These are phyloP conservation scores for Cordyceps pruinosa DNA, from an alignment of 2,329 filamentous ascomycete species.

Conservation along the genomic window DNA sequence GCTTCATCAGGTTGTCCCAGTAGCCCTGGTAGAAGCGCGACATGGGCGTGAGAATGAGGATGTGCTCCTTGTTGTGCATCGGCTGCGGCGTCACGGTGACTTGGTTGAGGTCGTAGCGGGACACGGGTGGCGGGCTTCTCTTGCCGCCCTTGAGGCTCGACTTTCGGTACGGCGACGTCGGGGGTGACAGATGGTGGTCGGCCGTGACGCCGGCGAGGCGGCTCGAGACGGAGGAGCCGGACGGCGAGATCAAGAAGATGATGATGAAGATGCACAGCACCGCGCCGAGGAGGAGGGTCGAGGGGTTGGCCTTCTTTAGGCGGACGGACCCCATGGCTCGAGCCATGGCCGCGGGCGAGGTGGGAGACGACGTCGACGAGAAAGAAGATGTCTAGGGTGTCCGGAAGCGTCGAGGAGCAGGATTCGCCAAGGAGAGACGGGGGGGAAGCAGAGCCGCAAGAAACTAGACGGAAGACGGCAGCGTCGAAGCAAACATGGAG, in stretches of 20 bases:
- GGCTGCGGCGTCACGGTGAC: slow-evolving; percentile 76
- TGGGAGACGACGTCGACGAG: no score
- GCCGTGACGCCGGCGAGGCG: slow-evolving; percentile 40
- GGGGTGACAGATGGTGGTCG: slow-evolving; percentile 37
- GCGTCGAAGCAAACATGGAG: not conserved
- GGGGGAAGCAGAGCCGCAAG: not conserved
- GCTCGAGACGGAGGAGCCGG: slow-evolving; percentile 39
- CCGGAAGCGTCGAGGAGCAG: not conserved
- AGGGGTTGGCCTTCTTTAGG: slow-evolving; percentile 72
- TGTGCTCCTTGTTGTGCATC: slow-evolving; percentile 69
- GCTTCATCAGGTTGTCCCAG: slow-evolving; percentile 84
- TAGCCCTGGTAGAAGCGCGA: slow-evolving; percentile 89
- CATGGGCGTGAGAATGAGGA: slow-evolving; percentile 89
- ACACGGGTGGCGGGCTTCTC: slow-evolving; percentile 66
- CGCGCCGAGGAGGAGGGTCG: slow-evolving; percentile 65
- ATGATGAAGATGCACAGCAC: slow-evolving; percentile 67
- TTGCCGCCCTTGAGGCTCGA: slow-evolving; percentile 26
- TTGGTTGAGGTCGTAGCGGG: slow-evolving; percentile 92
- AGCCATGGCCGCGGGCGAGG: slow-evolving; percentile 37
- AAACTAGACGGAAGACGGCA: not conserved
- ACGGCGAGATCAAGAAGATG: slow-evolving; percentile 52
- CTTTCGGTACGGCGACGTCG: slow-evolving; percentile 38
- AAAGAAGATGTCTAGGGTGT: not conserved
- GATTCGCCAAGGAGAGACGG: not conserved
- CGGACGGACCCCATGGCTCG: slow-evolving; percentile 58